Evolutionary conservation across 1,139 yeast genomes (phyloP).

Genomic region (Suhomyces bokatorum): DNA sequence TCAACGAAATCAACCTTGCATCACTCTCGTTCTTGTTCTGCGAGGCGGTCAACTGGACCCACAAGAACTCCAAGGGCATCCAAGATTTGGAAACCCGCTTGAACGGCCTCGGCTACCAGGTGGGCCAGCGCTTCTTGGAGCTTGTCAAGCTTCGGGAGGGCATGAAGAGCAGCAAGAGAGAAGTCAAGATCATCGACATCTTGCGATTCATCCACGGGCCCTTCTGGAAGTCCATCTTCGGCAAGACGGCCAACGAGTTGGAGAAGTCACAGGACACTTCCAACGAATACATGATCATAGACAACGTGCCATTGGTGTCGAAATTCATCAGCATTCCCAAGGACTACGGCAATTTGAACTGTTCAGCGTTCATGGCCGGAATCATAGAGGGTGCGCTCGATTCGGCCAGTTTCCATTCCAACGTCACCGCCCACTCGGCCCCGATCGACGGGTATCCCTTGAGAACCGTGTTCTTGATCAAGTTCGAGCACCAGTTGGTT

Average conservation of each 20-base stretch:
- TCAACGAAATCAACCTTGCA: conserved; percentile 65
- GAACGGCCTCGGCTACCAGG: conserved; percentile 74
- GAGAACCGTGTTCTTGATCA: conserved; percentile 81
- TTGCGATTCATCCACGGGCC: conserved; percentile 81
- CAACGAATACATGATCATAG: conserved; percentile 85
- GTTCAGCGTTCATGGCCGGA: conserved; percentile 89
- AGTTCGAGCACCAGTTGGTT: conserved; percentile 63
- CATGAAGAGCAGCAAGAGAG: conserved; percentile 65
- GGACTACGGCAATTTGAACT: conserved; percentile 76
- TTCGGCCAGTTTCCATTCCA: conserved; percentile 75
- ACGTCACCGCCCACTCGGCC: conserved; percentile 85
- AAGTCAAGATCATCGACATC: conserved; percentile 70
- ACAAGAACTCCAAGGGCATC: conserved; percentile 64
- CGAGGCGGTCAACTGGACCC: conserved; percentile 70
- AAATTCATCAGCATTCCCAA: conserved; percentile 78
- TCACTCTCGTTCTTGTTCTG: conserved; percentile 70
- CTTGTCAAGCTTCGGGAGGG: conserved; percentile 53
- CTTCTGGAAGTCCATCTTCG: conserved; percentile 82
- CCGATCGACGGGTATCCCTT: conserved; percentile 63
- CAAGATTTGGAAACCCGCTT: conserved; percentile 76
- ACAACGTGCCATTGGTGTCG: conserved; percentile 74
- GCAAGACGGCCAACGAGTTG: conserved; percentile 79
- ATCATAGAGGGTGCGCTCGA: conserved; percentile 88
- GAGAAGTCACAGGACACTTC: conserved; percentile 82
- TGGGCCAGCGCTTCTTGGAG: conserved; percentile 48